Conservation (phyloP, 805 yeast genomes). For the Isabelozyma rhagii region DNA sequence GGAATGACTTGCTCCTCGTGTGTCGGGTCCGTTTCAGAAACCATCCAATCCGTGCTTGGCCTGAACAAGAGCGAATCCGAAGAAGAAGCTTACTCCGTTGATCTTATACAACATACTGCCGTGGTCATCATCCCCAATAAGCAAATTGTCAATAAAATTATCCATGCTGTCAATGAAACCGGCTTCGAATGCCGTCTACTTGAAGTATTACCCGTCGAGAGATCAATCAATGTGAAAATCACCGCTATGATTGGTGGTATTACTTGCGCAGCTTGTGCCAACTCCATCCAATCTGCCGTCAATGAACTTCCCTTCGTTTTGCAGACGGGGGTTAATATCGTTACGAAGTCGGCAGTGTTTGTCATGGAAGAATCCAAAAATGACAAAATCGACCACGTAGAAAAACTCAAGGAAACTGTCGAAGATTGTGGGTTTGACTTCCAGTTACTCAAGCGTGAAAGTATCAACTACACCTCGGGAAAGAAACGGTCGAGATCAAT, state of each 20-base stretch:
- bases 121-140: constrained; percentile 52
- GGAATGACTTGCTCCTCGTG: constrained; percentile 44
- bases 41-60: constrained; percentile 13
- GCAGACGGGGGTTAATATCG: constrained; percentile 52
- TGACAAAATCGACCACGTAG: constrained; percentile 20
- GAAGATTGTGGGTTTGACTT: constrained; percentile 71
- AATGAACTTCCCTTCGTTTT: constrained; percentile 49
- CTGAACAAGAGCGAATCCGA: constrained; percentile 5
- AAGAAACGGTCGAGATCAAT: constrained; percentile 53
- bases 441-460: constrained; percentile 41
- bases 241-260: constrained; percentile 69
- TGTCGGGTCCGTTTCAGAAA: constrained; percentile 24
- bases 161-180: constrained; percentile 22
- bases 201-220: constrained; percentile 58
- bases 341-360: constrained; percentile 64
- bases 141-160: constrained; percentile 35
- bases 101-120: constrained; percentile 51
- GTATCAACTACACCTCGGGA: constrained; percentile 45
- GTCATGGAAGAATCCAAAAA: constrained; percentile 44
- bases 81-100: constrained; percentile 45
- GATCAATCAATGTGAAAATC: constrained; percentile 47
- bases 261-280: constrained; percentile 70
- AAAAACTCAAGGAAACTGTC: constrained; percentile 45
- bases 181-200: constrained; percentile 49
- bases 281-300: constrained; percentile 49